Evolutionary conservation across 202 grass and related monocot genomes (phyloP), one percentile per base, ranked within the genome.

Genomic region (Cymbopogon flexuosus): DNA sequence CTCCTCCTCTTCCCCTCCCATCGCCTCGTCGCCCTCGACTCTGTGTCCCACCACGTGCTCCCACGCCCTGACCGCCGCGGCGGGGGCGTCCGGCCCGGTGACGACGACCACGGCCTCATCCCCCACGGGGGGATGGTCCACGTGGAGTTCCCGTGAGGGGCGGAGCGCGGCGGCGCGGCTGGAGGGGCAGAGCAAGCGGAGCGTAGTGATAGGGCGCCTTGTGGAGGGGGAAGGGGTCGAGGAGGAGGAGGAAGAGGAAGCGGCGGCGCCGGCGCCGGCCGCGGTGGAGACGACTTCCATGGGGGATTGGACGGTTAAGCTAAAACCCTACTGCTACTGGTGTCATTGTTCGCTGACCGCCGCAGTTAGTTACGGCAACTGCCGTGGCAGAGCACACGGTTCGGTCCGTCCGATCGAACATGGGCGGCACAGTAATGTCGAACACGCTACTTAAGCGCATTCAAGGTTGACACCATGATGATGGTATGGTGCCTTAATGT

Each of bases 141-240:
- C 83, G 41, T 84, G 65, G 61, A 93, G 70, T 40, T 90, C 85
- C 42, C 85, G 82, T 37, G 76, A 63, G 35, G 62, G 42, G 30
- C 73, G 67, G 75, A 90, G 69, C 42, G 51, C 46, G 27, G 88
- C 46, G 47, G 78, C 35, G 49, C 85, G 85, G 31, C 40, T 79
- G 22, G 52, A 75, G 43, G 88, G 85, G 76, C 88, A 93, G 29
- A 93, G 79, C 41, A 90, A 21, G 12, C 91, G 85, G 62, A 93
- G 88, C 13, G 73, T 85, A 66, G 78, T 78, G 43, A 51, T 54
- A 29, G 83, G 60, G 43, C 81, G 81, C 49, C 81, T 90, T 10
- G 72, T 5, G 33, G 81, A 66, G 5, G 82, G 67, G 49, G 60
- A 37, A 3, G 43, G 70, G 51, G 65, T 66, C 13, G 65, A 78